These are phyloP conservation scores for Rhizophora apiculata DNA, from an alignment of 345 rosid species.

Conservation along the genomic window DNA sequence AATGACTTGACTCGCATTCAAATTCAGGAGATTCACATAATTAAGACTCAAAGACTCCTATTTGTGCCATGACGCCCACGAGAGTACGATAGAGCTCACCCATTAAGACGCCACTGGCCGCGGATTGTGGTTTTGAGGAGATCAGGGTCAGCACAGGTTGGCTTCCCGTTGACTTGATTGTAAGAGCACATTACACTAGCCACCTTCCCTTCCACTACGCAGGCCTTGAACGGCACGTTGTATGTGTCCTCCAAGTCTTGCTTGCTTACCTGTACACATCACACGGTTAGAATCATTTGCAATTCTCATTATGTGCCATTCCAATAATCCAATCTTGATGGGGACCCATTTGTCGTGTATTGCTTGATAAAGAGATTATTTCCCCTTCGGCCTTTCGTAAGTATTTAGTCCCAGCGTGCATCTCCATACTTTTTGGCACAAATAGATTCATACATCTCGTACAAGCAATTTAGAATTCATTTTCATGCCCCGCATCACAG, in stretches of 20 bases:
- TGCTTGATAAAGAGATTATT: too few species aligned
- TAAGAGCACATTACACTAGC: conserved; percentile 99
- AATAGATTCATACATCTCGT: background rate
- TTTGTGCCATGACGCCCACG: background rate
- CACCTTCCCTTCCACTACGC: conserved; percentile 82
- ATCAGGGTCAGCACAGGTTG: conserved; percentile 84
- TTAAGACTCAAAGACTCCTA: too few species aligned
- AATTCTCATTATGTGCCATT: background rate
- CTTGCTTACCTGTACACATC: conserved; percentile 58
- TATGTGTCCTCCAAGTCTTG: conserved; percentile 93
- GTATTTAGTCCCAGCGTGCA: too few species aligned
- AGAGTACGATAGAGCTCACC: conserved; percentile 35
- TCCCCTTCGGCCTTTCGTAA: too few species aligned
- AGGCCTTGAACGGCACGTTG: conserved; percentile 75
- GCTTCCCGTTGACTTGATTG: conserved; percentile 92
- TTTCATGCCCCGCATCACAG: background rate
- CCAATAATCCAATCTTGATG: background rate
- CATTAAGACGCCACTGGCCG: conserved; percentile 82
- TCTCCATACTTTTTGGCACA: too few species aligned
- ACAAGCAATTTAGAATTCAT: background rate
- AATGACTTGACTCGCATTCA: background rate
- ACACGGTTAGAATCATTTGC: background rate
- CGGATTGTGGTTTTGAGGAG: conserved; percentile 78
- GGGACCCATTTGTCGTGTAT: too few species aligned
- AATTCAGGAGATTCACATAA: background rate